Base-by-base conservation (phyloP, 2,329 filamentous ascomycete genomes). In the Coniochaeta sp. region DNA sequence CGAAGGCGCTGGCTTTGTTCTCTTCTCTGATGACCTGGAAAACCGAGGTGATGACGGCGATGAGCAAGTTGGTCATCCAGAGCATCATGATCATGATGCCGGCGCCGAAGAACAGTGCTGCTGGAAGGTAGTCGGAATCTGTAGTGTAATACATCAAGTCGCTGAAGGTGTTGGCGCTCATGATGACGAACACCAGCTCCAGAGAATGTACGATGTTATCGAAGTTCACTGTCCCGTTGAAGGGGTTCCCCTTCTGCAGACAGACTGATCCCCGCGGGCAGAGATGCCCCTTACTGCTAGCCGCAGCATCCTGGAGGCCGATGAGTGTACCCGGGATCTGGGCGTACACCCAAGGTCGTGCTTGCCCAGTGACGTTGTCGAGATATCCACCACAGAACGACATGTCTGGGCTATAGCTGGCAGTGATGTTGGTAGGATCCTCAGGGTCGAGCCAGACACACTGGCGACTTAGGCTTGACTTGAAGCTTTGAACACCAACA, bases 21-120 rank as follows among this genome's bases (percentile, higher is more conserved):
- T 99, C 95, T 77, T 99, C 96, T 64, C 95, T 86, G 67, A 99
- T 99, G 65, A 99, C 90, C 72, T 99, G 95, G 70, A 99, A 99
- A 1, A 93, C 97, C 6, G 95, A 96, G 0, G 95, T 99, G 71
- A 99, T 99, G 68, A 99, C 95, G 3, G 95, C 95, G 69, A 99
- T 96, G 55, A 89, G 74, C 75, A 99, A 84, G 72, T 97, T 98
- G 64, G 96, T 92, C 68, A 99, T 84, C 95, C 95, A 99, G 57
- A 99, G 81, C 78, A 91, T 95, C 81, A 99, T 85, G 64, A 99
- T 91, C 68, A 99, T 87, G 70, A 96, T 93, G 26, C 83, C 84
- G 14, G 81, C 84, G 28, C 81, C 86, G 60, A 88, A 88, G 69
- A 87, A 99, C 2, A 98, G 77, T 1, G 93, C 91, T 4, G 92